Conservation (phyloP, 139 green algal genomes). For the Auxenochlorella pyrenoidosa region DNA sequence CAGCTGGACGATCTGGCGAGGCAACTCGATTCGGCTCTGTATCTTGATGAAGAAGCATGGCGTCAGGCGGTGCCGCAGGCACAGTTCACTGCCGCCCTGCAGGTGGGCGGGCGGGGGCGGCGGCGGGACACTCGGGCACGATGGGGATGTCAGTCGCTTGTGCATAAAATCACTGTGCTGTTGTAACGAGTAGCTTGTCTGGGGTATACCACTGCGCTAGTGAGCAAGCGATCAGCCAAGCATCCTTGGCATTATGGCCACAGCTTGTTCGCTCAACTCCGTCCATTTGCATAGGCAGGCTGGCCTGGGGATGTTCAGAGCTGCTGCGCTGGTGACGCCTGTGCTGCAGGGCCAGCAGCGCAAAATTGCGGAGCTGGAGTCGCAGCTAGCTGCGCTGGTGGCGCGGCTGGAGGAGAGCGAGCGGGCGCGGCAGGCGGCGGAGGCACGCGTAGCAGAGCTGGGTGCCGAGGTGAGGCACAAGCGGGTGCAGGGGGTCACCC, state of each 20-base stretch:
- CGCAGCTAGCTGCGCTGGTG: neutral
- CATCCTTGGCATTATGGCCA: too few species aligned
- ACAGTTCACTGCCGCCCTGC: constrained; percentile 14
- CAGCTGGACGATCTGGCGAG: neutral
- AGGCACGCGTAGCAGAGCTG: constrained; percentile 1
- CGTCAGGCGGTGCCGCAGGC: constrained; percentile 16
- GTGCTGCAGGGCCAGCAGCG: constrained; percentile 30
- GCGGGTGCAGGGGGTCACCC: neutral
- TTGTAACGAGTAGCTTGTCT: too few species aligned
- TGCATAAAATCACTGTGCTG: too few species aligned
- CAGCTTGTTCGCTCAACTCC: too few species aligned
- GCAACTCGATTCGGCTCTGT: constrained; percentile 25
- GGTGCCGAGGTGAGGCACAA: neutral
- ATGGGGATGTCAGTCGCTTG: too few species aligned
- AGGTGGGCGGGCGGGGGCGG: neutral
- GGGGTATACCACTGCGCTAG: too few species aligned
- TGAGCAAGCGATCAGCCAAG: too few species aligned
- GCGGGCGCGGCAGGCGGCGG: neutral
- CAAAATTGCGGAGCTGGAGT: constrained; percentile 31
- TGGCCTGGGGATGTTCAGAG: too few species aligned
- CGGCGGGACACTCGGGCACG: neutral
- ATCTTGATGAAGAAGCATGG: constrained; percentile 24
- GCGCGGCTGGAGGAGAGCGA: constrained; percentile 29
- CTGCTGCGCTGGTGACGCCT: too few species aligned
- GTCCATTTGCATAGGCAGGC: too few species aligned